Conservation (phyloP, 2,329 filamentous ascomycete genomes). For the Penicillium nordicum region DNA sequence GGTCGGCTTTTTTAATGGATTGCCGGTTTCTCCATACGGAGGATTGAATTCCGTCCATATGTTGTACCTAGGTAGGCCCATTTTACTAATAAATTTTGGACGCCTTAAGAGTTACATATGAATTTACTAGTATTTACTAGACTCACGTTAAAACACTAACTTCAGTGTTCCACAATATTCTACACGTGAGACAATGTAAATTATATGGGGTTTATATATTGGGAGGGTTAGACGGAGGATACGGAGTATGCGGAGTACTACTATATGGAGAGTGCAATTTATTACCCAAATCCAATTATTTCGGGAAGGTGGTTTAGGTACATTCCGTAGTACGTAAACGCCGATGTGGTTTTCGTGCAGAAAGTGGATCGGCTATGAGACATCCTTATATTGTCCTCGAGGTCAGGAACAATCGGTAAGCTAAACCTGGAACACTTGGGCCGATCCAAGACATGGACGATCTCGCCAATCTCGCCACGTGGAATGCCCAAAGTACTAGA, state of each 20-base stretch:
- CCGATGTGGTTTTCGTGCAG: neutral
- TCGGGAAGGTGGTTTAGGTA: neutral
- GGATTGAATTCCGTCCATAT: too few species aligned
- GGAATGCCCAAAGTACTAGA: neutral
- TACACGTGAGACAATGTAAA: neutral
- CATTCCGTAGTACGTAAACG: neutral
- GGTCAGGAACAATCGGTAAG: neutral
- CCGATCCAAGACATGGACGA: neutral
- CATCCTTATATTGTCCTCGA: neutral
- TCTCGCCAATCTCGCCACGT: constrained; percentile 6
- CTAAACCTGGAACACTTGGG: neutral
- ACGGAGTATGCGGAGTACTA: too few species aligned
- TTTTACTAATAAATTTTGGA: neutral
- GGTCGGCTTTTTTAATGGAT: neutral
- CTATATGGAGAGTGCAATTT: too few species aligned
- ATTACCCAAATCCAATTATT: neutral
- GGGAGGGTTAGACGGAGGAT: too few species aligned
- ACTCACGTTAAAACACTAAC: neutral
- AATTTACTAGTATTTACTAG: too few species aligned
- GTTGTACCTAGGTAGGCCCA: too few species aligned
- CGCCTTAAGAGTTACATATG: neutral
- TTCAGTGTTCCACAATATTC: neutral
- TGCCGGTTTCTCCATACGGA: too few species aligned
- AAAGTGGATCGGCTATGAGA: neutral
- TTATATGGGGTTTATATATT: neutral